phyloP scores from a whole-genome alignment of 2,329 filamentous ascomycete genomes.

The Phialophora verrucosa region DNA sequence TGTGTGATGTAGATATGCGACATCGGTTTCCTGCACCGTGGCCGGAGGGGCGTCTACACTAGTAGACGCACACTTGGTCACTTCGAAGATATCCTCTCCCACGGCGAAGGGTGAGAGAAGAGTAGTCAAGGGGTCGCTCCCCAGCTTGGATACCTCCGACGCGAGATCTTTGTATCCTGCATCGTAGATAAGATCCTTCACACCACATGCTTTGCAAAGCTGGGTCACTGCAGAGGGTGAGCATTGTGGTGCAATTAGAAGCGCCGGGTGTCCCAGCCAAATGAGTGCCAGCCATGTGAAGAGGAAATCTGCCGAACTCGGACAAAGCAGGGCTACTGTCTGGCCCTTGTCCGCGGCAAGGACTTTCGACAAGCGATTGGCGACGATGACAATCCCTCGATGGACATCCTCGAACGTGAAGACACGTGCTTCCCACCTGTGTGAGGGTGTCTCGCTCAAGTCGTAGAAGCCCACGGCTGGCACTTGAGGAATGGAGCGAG shows the following conservation, averaged over 20 bases:
- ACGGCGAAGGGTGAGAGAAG: slow-evolving; percentile 13
- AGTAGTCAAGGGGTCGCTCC: not conserved
- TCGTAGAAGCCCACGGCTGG: slow-evolving; percentile 58
- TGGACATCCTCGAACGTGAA: slow-evolving; percentile 29
- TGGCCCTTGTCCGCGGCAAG: slow-evolving; percentile 28
- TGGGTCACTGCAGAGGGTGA: slow-evolving; percentile 56
- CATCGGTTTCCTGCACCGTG: slow-evolving; percentile 42
- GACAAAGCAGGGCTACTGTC: slow-evolving; percentile 61
- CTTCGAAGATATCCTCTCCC: slow-evolving; percentile 18
- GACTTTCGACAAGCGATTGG: slow-evolving; percentile 22
- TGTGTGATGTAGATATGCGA: slow-evolving; percentile 67
- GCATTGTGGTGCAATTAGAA: slow-evolving; percentile 64
- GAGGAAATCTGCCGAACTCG: slow-evolving; percentile 64
- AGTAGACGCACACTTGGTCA: not conserved
- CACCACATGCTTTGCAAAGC: slow-evolving; percentile 57
- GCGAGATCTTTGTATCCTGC: slow-evolving; percentile 37
- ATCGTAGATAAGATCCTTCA: slow-evolving; percentile 55
- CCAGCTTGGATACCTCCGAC: slow-evolving; percentile 14
- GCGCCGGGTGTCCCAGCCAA: slow-evolving; percentile 59
- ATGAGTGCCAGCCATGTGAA: slow-evolving; percentile 67
- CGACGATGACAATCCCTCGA: slow-evolving; percentile 24
- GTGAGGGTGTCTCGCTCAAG: not conserved
- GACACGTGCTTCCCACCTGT: slow-evolving; percentile 18
- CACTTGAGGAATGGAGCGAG: slow-evolving; percentile 44
- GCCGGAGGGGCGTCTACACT: not conserved